A percentile compares a stretch with the other conserved stretches of the same genome.
phyloP scores from a whole-genome alignment of 1,284 basidiomycete genomes.

The Sanghuangporus weigelae region DNA sequence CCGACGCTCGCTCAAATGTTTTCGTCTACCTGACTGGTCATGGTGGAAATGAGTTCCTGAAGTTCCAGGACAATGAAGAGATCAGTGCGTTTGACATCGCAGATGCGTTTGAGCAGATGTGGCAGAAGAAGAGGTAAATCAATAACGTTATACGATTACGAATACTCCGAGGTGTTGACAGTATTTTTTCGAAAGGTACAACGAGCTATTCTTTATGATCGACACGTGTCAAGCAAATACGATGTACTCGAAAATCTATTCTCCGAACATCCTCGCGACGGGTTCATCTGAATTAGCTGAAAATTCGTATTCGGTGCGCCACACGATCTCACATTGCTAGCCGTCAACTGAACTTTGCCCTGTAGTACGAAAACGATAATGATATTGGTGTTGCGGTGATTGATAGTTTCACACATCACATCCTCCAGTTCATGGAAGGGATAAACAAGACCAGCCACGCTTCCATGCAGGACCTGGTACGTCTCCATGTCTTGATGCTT shows the following conservation, averaged over 20 bases:
- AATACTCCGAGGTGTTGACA: not conserved
- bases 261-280: slow-evolving; percentile 92
- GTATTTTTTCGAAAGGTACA: slow-evolving; percentile 61
- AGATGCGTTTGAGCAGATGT: slow-evolving; percentile 98
- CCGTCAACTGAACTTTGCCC: not conserved
- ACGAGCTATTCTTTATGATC: slow-evolving; percentile 97
- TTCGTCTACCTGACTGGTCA: slow-evolving; percentile 99
- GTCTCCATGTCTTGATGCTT: slow-evolving; percentile 25
- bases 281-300: slow-evolving; percentile 87
- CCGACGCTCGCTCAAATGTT: slow-evolving; percentile 90
- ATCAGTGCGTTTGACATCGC: slow-evolving; percentile 95
- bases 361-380: slow-evolving; percentile 84
- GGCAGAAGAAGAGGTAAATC: slow-evolving; percentile 83
- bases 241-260: slow-evolving; percentile 93
- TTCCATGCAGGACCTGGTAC: slow-evolving; percentile 82
- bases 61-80: slow-evolving; percentile 99
- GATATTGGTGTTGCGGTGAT: slow-evolving; percentile 96
- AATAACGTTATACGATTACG: not conserved
- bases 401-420: slow-evolving; percentile 90
- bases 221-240: slow-evolving; percentile 99
- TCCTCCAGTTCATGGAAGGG: slow-evolving; percentile 87
- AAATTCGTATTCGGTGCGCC: slow-evolving; percentile 84
- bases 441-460: slow-evolving; percentile 85
- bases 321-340: not conserved
- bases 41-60: slow-evolving; percentile 96